phyloP scores from a whole-genome alignment of 441 rosid genomes.

The Syzygium malaccense region DNA sequence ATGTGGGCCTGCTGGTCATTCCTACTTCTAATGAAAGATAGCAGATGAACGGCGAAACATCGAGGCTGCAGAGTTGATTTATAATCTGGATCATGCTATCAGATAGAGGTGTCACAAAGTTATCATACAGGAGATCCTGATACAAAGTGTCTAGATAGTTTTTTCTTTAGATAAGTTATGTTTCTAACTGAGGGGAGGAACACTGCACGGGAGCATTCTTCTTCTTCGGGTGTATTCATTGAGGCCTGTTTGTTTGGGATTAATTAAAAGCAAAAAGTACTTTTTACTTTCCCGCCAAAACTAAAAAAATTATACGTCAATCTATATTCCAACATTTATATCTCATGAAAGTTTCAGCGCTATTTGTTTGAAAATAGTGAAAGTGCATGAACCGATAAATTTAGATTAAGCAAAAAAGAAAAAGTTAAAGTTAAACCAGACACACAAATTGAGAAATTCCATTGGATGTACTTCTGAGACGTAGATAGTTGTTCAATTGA shows the following conservation, averaged over 20 bases:
- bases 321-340: not conserved
- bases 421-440: not conserved
- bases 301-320: not conserved
- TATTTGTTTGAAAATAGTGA: not conserved
- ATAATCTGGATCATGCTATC: not conserved
- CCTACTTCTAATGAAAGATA: not conserved
- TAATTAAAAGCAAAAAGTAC: not conserved
- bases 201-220: not conserved
- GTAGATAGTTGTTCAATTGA: not conserved
- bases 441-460: not conserved
- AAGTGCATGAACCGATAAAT: not conserved
- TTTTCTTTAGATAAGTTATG: not conserved
- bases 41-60: not conserved
- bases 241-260: not conserved
- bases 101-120: not conserved
- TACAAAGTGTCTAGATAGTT: not conserved
- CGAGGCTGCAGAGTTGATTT: not conserved
- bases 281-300: not conserved
- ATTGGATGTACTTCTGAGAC: not conserved
- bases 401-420: not conserved
- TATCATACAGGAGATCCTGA: not conserved
- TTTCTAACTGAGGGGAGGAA: not conserved
- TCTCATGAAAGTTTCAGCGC: accelerated
- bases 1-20: not conserved
- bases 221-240: not conserved